Percentiles rank a stretch among this genome's conserved stretches.
phyloP scores from a whole-genome alignment of 2,329 filamentous ascomycete genomes.

The Aschersonia sp. region DNA sequence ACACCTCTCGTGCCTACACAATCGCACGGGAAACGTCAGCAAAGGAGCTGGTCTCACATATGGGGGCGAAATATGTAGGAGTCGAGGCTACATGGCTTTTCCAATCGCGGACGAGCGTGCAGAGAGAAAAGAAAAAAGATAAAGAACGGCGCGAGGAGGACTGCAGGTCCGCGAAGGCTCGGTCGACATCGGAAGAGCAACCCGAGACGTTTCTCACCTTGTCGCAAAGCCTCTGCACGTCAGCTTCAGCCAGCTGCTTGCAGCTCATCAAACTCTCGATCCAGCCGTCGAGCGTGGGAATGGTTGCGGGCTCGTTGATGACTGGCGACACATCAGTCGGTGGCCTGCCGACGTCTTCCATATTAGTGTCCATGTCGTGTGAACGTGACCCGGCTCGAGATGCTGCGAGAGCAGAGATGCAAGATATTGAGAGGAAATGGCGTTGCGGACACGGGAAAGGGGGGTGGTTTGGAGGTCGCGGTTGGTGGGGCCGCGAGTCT shows the following conservation, averaged over 20 bases:
- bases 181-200: too few species aligned
- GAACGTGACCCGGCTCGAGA: constrained; percentile 6
- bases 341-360: constrained; percentile 91
- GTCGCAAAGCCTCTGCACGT: constrained; percentile 94
- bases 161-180: too few species aligned
- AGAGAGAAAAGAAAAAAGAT: neutral
- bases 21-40: constrained; percentile 14
- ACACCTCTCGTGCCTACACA: constrained; percentile 73
- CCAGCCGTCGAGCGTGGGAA: constrained; percentile 91
- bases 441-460: constrained; percentile 13
- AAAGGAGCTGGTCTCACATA: too few species aligned
- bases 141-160: neutral
- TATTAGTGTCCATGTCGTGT: constrained; percentile 77
- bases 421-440: constrained; percentile 12
- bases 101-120: too few species aligned
- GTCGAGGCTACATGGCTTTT: too few species aligned
- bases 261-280: constrained; percentile 96
- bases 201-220: constrained; percentile 47
- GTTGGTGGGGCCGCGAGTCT: constrained; percentile 7
- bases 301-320: constrained; percentile 67
- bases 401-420: constrained; percentile 7
- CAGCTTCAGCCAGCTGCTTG: constrained; percentile 91
- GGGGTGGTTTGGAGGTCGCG: constrained; percentile 3
- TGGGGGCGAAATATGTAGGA: too few species aligned
- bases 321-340: constrained; percentile 64